Conservation (phyloP, 2,329 filamentous ascomycete genomes). For the Nigrospora osmanthi region DNA sequence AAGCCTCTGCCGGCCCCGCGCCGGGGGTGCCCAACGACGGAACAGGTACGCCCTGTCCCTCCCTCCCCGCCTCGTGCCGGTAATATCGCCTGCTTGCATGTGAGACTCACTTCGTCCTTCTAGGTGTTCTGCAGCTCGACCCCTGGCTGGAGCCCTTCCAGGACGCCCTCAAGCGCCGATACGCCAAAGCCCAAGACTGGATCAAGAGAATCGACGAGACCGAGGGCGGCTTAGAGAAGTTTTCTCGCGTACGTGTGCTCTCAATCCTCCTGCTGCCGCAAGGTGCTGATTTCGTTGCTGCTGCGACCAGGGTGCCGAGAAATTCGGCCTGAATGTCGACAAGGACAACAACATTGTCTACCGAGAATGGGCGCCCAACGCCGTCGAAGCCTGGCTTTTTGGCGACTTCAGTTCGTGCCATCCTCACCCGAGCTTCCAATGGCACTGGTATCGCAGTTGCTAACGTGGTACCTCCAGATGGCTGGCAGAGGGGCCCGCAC, state of each 20-base stretch:
- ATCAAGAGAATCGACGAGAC: constrained; percentile 72
- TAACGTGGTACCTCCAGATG: constrained; percentile 46
- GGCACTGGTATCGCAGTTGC: not conserved
- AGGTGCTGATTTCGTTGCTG: constrained; percentile 4
- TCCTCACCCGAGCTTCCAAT: not conserved
- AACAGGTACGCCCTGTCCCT: constrained; percentile 51
- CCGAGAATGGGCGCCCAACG: constrained; percentile 94
- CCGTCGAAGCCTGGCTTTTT: constrained; percentile 73
- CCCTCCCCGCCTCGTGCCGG: not conserved
- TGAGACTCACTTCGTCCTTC: not conserved
- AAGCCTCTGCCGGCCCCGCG: constrained; percentile 29
- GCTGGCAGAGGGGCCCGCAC: constrained; percentile 77
- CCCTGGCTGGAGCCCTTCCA: constrained; percentile 84
- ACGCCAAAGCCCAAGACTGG: constrained; percentile 75
- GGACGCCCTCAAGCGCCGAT: constrained; percentile 68
- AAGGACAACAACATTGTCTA: constrained; percentile 81
- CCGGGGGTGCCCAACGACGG: constrained; percentile 58
- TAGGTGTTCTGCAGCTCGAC: constrained; percentile 82
- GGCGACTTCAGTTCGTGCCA: constrained; percentile 79
- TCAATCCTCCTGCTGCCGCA: not conserved
- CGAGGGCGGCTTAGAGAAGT: constrained; percentile 87
- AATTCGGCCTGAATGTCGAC: constrained; percentile 77
- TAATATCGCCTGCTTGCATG: constrained; percentile 8
- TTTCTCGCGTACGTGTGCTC: constrained; percentile 59
- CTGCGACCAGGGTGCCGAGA: constrained; percentile 64